phyloP scores from a whole-genome alignment of 139 green algal species.

The Auxenochlorella protothecoides region DNA sequence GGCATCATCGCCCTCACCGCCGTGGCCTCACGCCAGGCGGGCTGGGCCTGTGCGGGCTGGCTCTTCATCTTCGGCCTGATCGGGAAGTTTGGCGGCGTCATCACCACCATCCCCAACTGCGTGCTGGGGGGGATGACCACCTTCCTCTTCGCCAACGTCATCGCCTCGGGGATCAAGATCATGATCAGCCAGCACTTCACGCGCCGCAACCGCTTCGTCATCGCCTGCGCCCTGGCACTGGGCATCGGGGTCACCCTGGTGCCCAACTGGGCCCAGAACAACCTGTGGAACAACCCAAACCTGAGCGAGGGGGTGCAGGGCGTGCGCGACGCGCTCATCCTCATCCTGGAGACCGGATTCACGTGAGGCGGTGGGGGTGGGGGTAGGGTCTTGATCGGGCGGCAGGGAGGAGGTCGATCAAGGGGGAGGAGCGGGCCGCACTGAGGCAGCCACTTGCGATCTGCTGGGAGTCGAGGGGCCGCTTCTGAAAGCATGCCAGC shows the following conservation, averaged over 20 bases:
- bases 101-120: constrained; percentile 65
- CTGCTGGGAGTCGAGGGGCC: too few species aligned
- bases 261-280: constrained; percentile 7
- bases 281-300: constrained; percentile 7
- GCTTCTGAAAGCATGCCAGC: too few species aligned
- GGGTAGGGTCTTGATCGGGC: too few species aligned
- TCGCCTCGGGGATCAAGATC: constrained; percentile 49
- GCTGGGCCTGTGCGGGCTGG: constrained; percentile 37
- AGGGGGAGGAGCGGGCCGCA: background rate
- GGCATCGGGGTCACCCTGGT: constrained; percentile 25
- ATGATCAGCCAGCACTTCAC: constrained; percentile 16
- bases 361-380: too few species aligned
- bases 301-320: constrained; percentile 1
- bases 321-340: constrained; percentile 10
- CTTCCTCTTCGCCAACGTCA: constrained; percentile 58
- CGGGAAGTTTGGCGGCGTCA: constrained; percentile 50
- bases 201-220: constrained; percentile 22
- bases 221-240: constrained; percentile 15
- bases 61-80: constrained; percentile 50
- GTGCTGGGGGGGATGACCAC: constrained; percentile 59
- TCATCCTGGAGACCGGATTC: constrained; percentile 16
- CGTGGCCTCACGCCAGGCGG: constrained; percentile 37
- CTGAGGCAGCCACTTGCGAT: background rate
- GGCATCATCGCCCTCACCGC: constrained; percentile 62
- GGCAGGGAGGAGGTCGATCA: background rate